Percentiles rank a stretch among this genome's conserved stretches.
phyloP scores from a whole-genome alignment of 2,329 filamentous ascomycete species.

The Fusarium anthophilum region DNA sequence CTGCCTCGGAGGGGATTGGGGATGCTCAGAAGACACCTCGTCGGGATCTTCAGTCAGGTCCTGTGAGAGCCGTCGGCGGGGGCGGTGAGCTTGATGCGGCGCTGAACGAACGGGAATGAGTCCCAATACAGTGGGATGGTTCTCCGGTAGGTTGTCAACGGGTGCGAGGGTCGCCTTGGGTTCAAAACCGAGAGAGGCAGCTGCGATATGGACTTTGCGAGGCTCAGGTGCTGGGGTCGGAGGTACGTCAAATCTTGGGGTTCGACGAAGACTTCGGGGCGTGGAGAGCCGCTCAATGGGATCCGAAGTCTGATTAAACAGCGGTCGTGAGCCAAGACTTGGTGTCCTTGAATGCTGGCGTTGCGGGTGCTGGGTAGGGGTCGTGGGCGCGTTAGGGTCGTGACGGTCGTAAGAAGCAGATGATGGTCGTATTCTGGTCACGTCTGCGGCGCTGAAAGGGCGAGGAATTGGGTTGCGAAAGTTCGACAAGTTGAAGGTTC shows the following conservation, averaged over 20 bases:
- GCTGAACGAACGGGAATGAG: conserved; percentile 52
- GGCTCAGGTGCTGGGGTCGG: conserved; percentile 52
- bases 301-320: conserved; percentile 47
- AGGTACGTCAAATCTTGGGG: conserved; percentile 59
- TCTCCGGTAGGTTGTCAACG: conserved; percentile 37
- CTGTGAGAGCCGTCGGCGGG: conserved; percentile 55
- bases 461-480: conserved; percentile 40
- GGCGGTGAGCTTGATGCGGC: conserved; percentile 48
- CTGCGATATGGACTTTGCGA: conserved; percentile 56
- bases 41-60: conserved; percentile 58
- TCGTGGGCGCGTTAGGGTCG: conserved; percentile 61
- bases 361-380: conserved; percentile 57
- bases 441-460: conserved; percentile 52
- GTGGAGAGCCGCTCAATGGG: conserved; percentile 55
- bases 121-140: conserved; percentile 40
- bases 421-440: conserved; percentile 54
- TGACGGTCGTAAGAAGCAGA: conserved; percentile 62
- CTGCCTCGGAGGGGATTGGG: conserved; percentile 38
- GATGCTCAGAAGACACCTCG: conserved; percentile 50
- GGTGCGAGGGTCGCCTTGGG: conserved; percentile 48
- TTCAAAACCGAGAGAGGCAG: conserved; percentile 59
- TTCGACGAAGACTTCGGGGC: conserved; percentile 60
- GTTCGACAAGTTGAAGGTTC: conserved; percentile 58
- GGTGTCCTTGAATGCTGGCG: conserved; percentile 50
- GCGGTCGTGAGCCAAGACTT: conserved; percentile 27